These are phyloP conservation scores for Zoysia japonica DNA, from an alignment of 176 grass and related monocot genomes.

Conservation along the genomic window DNA sequence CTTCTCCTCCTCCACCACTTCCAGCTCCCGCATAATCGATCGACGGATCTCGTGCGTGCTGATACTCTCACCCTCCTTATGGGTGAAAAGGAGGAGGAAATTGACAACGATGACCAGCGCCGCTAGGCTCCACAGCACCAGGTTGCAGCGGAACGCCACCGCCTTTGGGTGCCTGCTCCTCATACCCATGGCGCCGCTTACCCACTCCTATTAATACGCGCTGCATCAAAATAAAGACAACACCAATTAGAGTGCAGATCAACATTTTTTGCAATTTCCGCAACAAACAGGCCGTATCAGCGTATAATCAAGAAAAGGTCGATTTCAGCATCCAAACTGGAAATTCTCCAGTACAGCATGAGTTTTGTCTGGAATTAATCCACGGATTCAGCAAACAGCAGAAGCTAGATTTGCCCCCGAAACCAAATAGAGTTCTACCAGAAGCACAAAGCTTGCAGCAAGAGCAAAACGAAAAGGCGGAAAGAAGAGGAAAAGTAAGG, in stretches of 20 bases:
- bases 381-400: constrained; percentile 12
- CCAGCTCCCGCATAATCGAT: constrained; percentile 52
- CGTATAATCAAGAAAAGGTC: constrained; percentile 19
- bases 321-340: background rate
- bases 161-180: constrained; percentile 71
- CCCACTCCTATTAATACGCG: constrained; percentile 44
- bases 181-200: constrained; percentile 53
- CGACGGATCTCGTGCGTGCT: constrained; percentile 29
- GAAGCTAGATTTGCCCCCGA: background rate
- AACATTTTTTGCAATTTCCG: background rate
- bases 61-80: constrained; percentile 33
- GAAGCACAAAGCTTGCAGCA: background rate
- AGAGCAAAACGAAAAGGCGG: constrained; percentile 4
- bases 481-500: background rate
- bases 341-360: background rate
- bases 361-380: background rate
- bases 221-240: constrained; percentile 41
- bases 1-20: constrained; percentile 75
- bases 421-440: background rate
- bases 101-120: constrained; percentile 65
- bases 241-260: constrained; percentile 13
- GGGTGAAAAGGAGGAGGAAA: constrained; percentile 55
- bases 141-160: constrained; percentile 57
- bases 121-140: constrained; percentile 55
- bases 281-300: background rate